A percentile compares a stretch with the other conserved stretches of the same genome.
Conservation (phyloP, 1,284 basidiomycete genomes). For the Ganoderma lingzhi region DNA sequence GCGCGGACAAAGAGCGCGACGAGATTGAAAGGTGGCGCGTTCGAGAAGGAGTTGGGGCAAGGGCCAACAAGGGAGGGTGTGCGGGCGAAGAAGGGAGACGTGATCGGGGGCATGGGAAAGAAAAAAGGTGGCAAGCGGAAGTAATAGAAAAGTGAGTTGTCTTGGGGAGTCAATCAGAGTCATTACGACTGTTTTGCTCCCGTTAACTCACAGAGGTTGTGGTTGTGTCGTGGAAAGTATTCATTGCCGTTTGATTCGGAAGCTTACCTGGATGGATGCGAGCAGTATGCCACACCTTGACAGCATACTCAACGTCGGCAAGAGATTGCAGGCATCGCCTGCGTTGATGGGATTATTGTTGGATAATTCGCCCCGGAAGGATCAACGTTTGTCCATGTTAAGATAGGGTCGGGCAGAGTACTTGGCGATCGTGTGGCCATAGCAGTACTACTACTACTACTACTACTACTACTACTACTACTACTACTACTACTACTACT, state of each 20-base stretch:
- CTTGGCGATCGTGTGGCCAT: too few relatives aligned
- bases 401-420: background rate
- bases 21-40: slow-evolving; percentile 35
- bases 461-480: too few relatives aligned
- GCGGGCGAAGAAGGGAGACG: slow-evolving; percentile 48
- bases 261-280: background rate
- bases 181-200: background rate
- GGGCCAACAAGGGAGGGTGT: slow-evolving; percentile 44
- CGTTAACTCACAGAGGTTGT: background rate
- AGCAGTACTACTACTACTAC: too few relatives aligned
- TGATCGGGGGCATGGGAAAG: slow-evolving; percentile 56
- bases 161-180: slow-evolving; percentile 4
- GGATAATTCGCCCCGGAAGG: background rate
- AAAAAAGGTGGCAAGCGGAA: slow-evolving; percentile 56
- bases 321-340: background rate
- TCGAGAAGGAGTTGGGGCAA: slow-evolving; percentile 46
- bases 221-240: background rate
- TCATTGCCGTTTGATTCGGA: background rate
- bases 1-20: slow-evolving; percentile 29
- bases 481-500: too few relatives aligned
- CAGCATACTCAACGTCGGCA: background rate
- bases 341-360: background rate
- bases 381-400: background rate
- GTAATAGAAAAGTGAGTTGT: slow-evolving; percentile 31
- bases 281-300: background rate